Evolutionary conservation across 768 basidiomycete species (phyloP), one percentile per base, ranked within the genome.

Genomic region (Sutorius australiensis): DNA sequence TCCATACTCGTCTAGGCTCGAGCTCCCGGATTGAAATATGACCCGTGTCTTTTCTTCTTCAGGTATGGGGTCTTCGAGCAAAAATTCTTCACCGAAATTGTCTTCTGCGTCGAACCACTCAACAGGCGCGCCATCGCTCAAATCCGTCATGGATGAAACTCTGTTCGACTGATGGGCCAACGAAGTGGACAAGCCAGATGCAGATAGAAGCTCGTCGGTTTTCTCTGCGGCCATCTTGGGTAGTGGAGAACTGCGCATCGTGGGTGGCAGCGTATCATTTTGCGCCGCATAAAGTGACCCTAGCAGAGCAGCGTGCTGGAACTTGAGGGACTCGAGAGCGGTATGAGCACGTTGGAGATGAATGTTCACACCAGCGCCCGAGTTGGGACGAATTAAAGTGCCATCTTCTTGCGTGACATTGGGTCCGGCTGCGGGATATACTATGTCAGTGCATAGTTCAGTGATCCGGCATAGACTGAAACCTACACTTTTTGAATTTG

Each of bases 31-130:
- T 31, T 72, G 73, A 11, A 74, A 62, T 14, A 73, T 66, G n/a
- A 69, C 62, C 33, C 63, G 72, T 48, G 75, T 74, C 46, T 65
- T 68, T 24, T 69, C 72, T 56, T 79, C 76, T 32, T 66, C 74
- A 14, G 66, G 67, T 5, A 67, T 65, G 4, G 74, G 72, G 16
- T 70, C 64, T 42, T 84, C 80, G 58, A 91, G 69, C 2, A 87
- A 63, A 64, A 84, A 90, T 64, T 92, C 90, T 54, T 69, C 61
- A 42, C 67, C 75, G 6, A 66, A 50, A 52, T 56, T 27, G 47
- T 85, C 86, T 37, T 77, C 71, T 9, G 89, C 90, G 59, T 92
- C 90, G 61, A 80, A 91, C 89, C 89, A 92, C 61, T 90, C 81
- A 46, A 76, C 72, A 50, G 76, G 65, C 27, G 32, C 56, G 30